Conservation (phyloP, 116 monocot genomes). For the Thalassia testudinum region DNA sequence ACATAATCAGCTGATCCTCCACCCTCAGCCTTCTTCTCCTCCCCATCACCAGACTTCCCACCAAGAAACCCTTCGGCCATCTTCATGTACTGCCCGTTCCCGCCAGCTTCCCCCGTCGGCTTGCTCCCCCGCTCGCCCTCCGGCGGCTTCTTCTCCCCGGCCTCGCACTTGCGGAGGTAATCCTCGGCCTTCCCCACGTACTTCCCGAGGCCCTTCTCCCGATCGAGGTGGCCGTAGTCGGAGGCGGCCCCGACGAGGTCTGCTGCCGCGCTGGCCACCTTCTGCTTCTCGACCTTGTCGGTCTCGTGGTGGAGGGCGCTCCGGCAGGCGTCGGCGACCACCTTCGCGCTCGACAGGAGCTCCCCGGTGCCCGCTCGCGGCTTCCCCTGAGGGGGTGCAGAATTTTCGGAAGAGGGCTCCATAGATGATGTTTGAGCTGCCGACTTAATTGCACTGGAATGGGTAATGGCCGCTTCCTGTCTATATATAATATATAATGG, state of each 20-base stretch:
- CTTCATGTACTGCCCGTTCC: constrained; percentile 47
- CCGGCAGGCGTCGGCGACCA: constrained; percentile 29
- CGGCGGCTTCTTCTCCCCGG: neutral
- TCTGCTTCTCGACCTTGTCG: constrained; percentile 37
- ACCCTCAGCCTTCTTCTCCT: no score
- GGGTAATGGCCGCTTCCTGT: no score
- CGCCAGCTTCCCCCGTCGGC: constrained; percentile 11
- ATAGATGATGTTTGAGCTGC: no score
- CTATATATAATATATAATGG: no score
- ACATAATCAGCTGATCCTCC: no score
- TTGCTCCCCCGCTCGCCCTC: neutral
- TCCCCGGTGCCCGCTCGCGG: constrained; percentile 5
- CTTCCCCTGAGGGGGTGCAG: no score
- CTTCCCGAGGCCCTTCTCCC: constrained; percentile 28
- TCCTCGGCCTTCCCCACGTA: constrained; percentile 49
- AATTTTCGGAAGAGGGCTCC: no score
- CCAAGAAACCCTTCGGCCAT: constrained; percentile 61
- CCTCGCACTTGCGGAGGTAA: constrained; percentile 26
- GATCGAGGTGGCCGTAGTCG: constrained; percentile 41
- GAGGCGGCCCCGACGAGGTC: constrained; percentile 47
- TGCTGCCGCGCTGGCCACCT: constrained; percentile 38
- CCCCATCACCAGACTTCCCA: constrained; percentile 1
- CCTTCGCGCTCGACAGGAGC: constrained; percentile 38
- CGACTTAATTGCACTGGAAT: no score
- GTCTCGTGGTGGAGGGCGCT: constrained; percentile 13